Conservation (phyloP, 1,139 yeast genomes). For the Suhomyces bribrorum region DNA sequence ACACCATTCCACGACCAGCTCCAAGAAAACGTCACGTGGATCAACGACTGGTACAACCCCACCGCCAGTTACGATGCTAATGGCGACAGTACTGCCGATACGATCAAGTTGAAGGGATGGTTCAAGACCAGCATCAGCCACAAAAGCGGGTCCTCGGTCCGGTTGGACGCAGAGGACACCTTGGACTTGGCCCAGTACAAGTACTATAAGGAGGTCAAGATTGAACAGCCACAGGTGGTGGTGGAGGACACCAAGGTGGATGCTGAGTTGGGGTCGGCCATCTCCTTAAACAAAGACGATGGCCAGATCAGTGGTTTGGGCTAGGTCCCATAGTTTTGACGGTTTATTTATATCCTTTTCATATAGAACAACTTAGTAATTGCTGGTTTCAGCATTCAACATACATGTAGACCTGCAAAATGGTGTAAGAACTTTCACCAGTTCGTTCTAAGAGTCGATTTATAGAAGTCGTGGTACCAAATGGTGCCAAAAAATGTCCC, state of each 20-base stretch:
- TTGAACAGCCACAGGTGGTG: conserved; percentile 2
- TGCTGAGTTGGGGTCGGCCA: conserved; percentile 22
- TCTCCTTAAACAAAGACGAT: conserved; percentile 23
- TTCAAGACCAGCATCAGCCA: conserved; percentile 28
- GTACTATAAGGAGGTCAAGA: conserved; percentile 23
- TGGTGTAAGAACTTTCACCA: no score
- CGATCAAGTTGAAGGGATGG: conserved; percentile 41
- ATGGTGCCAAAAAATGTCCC: no score
- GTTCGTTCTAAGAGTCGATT: no score
- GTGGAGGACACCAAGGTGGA: conserved; percentile 11
- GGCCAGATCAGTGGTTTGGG: conserved; percentile 21
- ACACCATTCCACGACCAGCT: conserved; percentile 23
- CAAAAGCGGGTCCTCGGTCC: conserved; percentile 16
- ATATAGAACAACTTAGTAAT: conserved; percentile 1
- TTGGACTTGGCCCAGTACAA: conserved; percentile 34
- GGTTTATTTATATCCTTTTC: not conserved
- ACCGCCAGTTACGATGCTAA: conserved; percentile 18
- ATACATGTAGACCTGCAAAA: no score
- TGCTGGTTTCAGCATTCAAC: no score
- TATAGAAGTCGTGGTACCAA: no score
- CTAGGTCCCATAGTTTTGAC: no score
- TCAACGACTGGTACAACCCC: conserved; percentile 45
- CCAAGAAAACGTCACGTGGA: conserved; percentile 41
- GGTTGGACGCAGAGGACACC: conserved; percentile 25
- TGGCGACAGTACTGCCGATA: conserved; percentile 19